These are phyloP conservation scores for Kodamaea sp. DNA, from an alignment of 1,139 yeast species.

Conservation along the genomic window DNA sequence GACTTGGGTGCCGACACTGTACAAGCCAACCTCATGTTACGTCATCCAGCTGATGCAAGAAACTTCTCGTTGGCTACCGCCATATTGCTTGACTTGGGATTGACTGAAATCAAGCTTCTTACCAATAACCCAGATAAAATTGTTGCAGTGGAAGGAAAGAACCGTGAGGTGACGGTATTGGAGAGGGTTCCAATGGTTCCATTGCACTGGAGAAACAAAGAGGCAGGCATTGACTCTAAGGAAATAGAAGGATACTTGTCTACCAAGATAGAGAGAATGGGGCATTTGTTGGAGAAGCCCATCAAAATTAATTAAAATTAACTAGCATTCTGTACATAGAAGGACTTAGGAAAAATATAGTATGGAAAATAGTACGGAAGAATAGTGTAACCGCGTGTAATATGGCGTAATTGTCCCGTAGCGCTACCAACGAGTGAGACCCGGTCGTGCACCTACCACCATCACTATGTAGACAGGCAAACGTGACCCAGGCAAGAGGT, in stretches of 20 bases:
- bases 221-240: conserved; percentile 68
- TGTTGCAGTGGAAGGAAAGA: conserved; percentile 86
- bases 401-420: too few relatives aligned
- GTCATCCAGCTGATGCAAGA: conserved; percentile 97
- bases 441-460: too few relatives aligned
- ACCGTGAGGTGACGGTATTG: conserved; percentile 66
- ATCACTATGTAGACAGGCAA: too few relatives aligned
- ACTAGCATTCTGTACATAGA: too few relatives aligned
- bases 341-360: neutral
- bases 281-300: conserved; percentile 77
- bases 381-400: too few relatives aligned
- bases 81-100: conserved; percentile 80
- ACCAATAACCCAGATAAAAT: conserved; percentile 98
- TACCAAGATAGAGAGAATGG: conserved; percentile 96
- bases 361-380: neutral
- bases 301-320: conserved; percentile 31
- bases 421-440: too few relatives aligned
- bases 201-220: conserved; percentile 70
- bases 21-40: conserved; percentile 85
- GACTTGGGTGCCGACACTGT: conserved; percentile 99
- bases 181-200: conserved; percentile 98
- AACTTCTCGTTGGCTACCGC: conserved; percentile 93
- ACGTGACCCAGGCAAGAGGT: too few relatives aligned
- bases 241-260: conserved; percentile 92
- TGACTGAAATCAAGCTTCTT: conserved; percentile 68